Evolutionary conservation across 2,329 filamentous ascomycete species (phyloP).

Genomic region (Fusarium luffae): DNA sequence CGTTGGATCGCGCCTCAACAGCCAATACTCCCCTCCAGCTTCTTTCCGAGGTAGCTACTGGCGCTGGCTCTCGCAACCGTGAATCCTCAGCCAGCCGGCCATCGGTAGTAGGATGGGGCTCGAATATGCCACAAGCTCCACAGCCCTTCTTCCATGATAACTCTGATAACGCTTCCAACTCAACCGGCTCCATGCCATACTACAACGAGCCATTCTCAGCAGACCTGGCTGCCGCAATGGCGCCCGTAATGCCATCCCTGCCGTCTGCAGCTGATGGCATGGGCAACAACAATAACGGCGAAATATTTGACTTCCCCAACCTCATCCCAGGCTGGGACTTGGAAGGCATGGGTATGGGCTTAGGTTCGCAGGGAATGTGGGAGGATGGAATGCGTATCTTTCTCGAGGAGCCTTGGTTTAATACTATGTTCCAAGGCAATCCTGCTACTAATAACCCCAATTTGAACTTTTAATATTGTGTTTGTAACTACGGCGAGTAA

Average conservation of each 20-base stretch:
- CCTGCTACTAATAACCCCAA: conserved; percentile 48
- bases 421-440: conserved; percentile 51
- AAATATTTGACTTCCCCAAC: conserved; percentile 35
- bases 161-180: conserved; percentile 21
- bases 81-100: conserved; percentile 25
- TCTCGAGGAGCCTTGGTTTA: conserved; percentile 56
- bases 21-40: conserved; percentile 66
- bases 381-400: conserved; percentile 52
- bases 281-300: conserved; percentile 23
- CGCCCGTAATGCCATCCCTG: conserved; percentile 38
- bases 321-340: conserved; percentile 47
- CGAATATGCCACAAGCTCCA: conserved; percentile 40
- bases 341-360: conserved; percentile 45
- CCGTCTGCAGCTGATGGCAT: conserved; percentile 21
- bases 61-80: conserved; percentile 38
- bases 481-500: not conserved
- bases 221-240: conserved; percentile 45
- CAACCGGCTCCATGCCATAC: conserved; percentile 21
- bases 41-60: conserved; percentile 67
- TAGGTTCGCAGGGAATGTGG: conserved; percentile 45
- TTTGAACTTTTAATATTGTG: conserved; percentile 48
- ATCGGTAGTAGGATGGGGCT: conserved; percentile 37
- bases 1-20: conserved; percentile 40
- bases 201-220: conserved; percentile 28
- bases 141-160: conserved; percentile 55